Evolutionary conservation across 73 alveolate genomes (phyloP).

Genomic region (Strombidium stylifer): DNA sequence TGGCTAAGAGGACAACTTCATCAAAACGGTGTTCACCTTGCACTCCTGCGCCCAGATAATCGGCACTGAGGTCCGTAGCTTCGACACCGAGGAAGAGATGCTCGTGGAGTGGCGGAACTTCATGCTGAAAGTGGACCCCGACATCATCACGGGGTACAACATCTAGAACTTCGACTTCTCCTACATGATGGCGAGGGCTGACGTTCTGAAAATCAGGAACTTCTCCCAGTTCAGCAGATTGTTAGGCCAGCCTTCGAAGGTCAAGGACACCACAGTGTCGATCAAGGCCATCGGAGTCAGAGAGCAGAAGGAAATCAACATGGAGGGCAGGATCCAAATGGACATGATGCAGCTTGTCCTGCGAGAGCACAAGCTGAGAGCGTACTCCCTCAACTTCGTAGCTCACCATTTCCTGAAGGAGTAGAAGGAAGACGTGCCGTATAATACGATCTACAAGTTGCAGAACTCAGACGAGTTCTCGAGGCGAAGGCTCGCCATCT

Average conservation of each 20-base stretch:
- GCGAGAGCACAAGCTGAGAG: slow-evolving; percentile 97
- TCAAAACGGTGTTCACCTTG: slow-evolving; percentile 94
- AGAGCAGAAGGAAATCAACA: slow-evolving; percentile 94
- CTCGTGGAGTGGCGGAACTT: slow-evolving; percentile 89
- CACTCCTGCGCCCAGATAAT: slow-evolving; percentile 95
- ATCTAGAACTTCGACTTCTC: slow-evolving; percentile 98
- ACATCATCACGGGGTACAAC: slow-evolving; percentile 98
- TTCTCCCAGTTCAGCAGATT: slow-evolving; percentile 89
- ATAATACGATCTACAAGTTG: slow-evolving; percentile 61
- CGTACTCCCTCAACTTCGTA: slow-evolving; percentile 97
- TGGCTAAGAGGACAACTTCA: slow-evolving; percentile 88
- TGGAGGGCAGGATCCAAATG: slow-evolving; percentile 95
- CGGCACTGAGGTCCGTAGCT: slow-evolving; percentile 93
- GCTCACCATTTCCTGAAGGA: slow-evolving; percentile 96
- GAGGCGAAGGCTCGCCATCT: slow-evolving; percentile 97
- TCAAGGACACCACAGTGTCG: slow-evolving; percentile 84
- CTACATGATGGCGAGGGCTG: slow-evolving; percentile 91
- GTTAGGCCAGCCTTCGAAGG: slow-evolving; percentile 52
- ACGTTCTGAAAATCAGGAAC: slow-evolving; percentile 60
- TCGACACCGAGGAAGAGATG: slow-evolving; percentile 88
- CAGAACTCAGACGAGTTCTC: slow-evolving; percentile 65
- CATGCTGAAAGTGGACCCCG: slow-evolving; percentile 97
- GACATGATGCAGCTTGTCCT: slow-evolving; percentile 98
- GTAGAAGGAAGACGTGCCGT: slow-evolving; percentile 99
- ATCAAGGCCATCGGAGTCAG: slow-evolving; percentile 96